These are phyloP conservation scores for Termitomyces bulborhizus DNA, from an alignment of 768 basidiomycete genomes.

Conservation along the genomic window DNA sequence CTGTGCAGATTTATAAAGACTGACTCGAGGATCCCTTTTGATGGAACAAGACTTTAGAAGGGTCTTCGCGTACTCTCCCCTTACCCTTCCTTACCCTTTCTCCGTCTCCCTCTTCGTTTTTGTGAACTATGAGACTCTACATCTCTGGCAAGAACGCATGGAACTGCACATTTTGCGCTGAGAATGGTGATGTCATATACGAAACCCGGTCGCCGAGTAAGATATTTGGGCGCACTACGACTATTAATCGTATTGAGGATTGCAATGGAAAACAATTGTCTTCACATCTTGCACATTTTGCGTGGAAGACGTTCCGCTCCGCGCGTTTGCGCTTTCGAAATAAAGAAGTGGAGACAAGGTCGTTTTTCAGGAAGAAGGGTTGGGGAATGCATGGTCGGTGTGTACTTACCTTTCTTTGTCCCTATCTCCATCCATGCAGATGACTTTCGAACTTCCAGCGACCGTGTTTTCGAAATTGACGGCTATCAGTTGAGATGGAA, in stretches of 20 bases:
- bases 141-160: conserved; percentile 15
- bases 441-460: conserved; percentile 6
- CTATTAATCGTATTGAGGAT: conserved; percentile 9
- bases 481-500: conserved; percentile 19
- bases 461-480: conserved; percentile 19
- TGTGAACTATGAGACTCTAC: conserved; percentile 17
- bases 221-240: conserved; percentile 15
- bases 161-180: conserved; percentile 17
- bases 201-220: conserved; percentile 15
- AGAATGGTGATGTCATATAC: conserved; percentile 19
- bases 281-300: conserved; percentile 15
- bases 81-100: background rate
- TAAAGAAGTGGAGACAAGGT: conserved; percentile 15
- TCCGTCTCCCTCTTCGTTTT: background rate
- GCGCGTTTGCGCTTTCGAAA: conserved; percentile 14
- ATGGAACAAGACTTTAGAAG: background rate
- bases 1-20: background rate
- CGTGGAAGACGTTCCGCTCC: conserved; percentile 17
- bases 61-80: background rate
- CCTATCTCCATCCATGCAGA: background rate
- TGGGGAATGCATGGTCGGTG: conserved; percentile 18
- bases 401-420: background rate
- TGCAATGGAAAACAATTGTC: conserved; percentile 7
- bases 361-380: conserved; percentile 19
- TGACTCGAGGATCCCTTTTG: background rate